Evolutionary conservation across 202 grass and related monocot genomes (phyloP), one percentile per base, ranked within the genome.

Genomic region (Schoenoplectus triqueter): DNA sequence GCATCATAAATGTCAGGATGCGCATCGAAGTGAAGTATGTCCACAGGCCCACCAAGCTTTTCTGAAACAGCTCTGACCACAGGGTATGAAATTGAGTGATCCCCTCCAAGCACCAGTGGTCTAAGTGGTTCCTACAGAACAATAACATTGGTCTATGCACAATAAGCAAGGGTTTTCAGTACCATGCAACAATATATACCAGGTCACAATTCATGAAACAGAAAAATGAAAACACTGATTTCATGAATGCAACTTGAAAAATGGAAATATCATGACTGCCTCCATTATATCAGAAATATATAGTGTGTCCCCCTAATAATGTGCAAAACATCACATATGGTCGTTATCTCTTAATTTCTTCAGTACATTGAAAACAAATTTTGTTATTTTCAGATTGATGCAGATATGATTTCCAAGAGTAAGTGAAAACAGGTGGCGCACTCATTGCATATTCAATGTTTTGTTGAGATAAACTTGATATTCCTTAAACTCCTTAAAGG

Each of bases 1-100:
- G 88, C 65, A 83, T 95, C 82, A 87, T 98, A 98, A 51, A 95
- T 98, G 86, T 98, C 95, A 84, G 95, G 95, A 98, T 98, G 95
- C 10, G 93, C 95, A 15, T 98, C 95, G 57, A 98, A 73, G 74
- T 98, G 95, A 90, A 98, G 95, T 85, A 98, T 92, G 80, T 98
- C 95, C 55, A 98, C 69, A 85, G 95, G 95, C 11, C 95, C 95
- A 39, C 95, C 95, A 63, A 98, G 89, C 88, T 91, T 95, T 88
- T 98, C 95, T 2, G 95, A 95, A 64, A 98, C 95, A 87, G 91
- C 95, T 87, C 93, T 92, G 73, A 98, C 88, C 49, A 95, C 95
- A 21, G 95, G 95, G 78, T 87, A 98, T 79, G 95, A 98, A 88
- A 98, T 98, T 11, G 95, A 98, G 82, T 98, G 95, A 78, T 98